These are phyloP conservation scores for Neohortaea acidophila DNA, from an alignment of 495 filamentous ascomycete genomes.

Conservation along the genomic window DNA sequence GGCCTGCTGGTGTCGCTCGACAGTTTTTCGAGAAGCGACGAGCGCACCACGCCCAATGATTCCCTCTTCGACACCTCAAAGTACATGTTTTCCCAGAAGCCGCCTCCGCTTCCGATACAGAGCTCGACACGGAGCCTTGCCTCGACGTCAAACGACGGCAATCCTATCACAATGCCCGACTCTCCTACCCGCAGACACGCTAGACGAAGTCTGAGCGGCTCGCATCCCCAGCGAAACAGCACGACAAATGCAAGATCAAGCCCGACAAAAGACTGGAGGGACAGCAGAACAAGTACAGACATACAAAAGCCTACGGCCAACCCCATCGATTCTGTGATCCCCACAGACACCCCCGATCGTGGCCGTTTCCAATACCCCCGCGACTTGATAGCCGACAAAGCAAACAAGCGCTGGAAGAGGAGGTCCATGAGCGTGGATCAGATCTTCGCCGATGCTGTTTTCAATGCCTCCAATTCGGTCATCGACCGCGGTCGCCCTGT, in stretches of 20 bases:
- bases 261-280: slow-evolving; percentile 20
- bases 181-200: slow-evolving; percentile 42
- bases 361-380: slow-evolving; percentile 55
- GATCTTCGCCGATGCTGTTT: slow-evolving; percentile 27
- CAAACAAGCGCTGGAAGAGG: slow-evolving; percentile 41
- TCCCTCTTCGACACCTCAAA: slow-evolving; percentile 7
- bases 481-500: slow-evolving; percentile 23
- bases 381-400: slow-evolving; percentile 36
- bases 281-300: slow-evolving; percentile 6
- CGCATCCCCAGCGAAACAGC: slow-evolving; percentile 49
- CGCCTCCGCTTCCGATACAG: slow-evolving; percentile 3
- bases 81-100: slow-evolving; percentile 21
- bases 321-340: slow-evolving; percentile 34
- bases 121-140: slow-evolving; percentile 36
- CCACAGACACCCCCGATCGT: slow-evolving; percentile 58
- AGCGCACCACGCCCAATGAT: slow-evolving; percentile 23
- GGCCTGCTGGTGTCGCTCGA: slow-evolving; percentile 86
- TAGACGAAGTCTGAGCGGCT: slow-evolving; percentile 67
- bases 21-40: slow-evolving; percentile 46
- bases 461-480: slow-evolving; percentile 8
- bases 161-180: slow-evolving; percentile 39
- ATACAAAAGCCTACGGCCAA: background rate
- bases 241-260: slow-evolving; percentile 49
- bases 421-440: slow-evolving; percentile 71
- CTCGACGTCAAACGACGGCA: slow-evolving; percentile 59